Base-by-base conservation (phyloP, 805 yeast genomes). In the Wickerhamomyces chaumierensis region DNA sequence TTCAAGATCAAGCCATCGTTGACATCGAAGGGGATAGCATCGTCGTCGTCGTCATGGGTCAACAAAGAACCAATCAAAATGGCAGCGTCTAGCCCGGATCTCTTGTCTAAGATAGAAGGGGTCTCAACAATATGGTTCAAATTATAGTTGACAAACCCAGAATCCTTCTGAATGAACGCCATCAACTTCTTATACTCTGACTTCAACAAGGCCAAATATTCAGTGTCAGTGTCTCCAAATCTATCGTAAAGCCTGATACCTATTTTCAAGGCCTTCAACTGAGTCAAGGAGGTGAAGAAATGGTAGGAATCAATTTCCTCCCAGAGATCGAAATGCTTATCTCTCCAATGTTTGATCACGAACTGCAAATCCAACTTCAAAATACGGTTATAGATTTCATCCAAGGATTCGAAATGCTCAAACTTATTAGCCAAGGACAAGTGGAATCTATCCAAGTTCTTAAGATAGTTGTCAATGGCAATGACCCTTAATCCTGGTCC, bases 401-500 rank as follows among this genome's bases (percentile, higher is more conserved):
- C 15, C 0, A 31, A 9, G 35, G 61, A 63, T n/a, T 58, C 48
- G 16, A 57, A 57, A 14, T 57, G 51, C 2, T 19, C 43, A 38
- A 40, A 48, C 42, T 28, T 46, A 18, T 44, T 36, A 21, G 63
- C 43, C 29, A 68, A 56, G n/a, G 57, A 11, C 35, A 42, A 18
- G 17, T 58, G 52, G 39, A 56, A 56, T 19, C 57, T 51, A 5
- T 57, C 47, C 42, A 78, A 56, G 3, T 69, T 48, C 18, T 62
- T 58, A 42, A 83, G 48, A 53, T 74, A 83, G 43, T 70, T 70
- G 31, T 73, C 57, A 18, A 79, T 66, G 2, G 95, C 70, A 40
- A 80, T 68, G 11, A 78, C 69, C 49, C 96, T 69, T 41, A 90
- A 65, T 1, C 94, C 88, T 1, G 97, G 96, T 0, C 97, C 97